Base-by-base conservation (phyloP, 2,329 filamentous ascomycete genomes). In the Sporothrix brasiliensis region DNA sequence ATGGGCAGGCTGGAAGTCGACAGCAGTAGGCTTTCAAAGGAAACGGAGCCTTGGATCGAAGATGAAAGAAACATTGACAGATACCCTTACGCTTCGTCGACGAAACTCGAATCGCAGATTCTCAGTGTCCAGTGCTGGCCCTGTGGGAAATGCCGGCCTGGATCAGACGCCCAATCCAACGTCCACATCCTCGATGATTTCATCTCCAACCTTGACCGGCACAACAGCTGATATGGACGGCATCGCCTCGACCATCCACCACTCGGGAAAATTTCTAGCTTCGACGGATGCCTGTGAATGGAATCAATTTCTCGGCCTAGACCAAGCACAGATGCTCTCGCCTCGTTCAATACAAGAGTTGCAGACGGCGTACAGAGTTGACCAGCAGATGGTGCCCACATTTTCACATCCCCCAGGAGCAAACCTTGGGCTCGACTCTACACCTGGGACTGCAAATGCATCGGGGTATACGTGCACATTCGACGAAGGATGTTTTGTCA, bases 31-130 rank as follows among this genome's bases (percentile, higher is more conserved):
- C n/a, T 72, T 75, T 50, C 73, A 74, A 44, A 73, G 74, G 16
- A 77, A 77, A 65, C 74, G 73, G 4, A 77, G 76, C 65, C 47
- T 77, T 2, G 73, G 76, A 19, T 75, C 75, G 19, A 77, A 77
- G 67, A 76, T 77, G 72, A 74, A 72, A 52, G 74, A 75, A 16
- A 71, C 70, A 6, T 19, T 71, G 49, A 49, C 69, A 30, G 73
- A 75, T 24, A 71, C 70, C n/a, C 53, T 71, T 21, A 41, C 70
- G 14, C 67, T 71, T 3, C 67, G 70, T 5, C 60, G 70, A 3
- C 52, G 70, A 11, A 69, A 24, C 30, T 71, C 70, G 19, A 60
- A 41, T 13, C 60, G 49, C 41, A 71, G 68, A 47, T 61, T 61
- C 3, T 61, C 67, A 2, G 13, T 61, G 4, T 47, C 24, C 3